Evolutionary conservation across 345 rosid genomes (phyloP).

Genomic region (Populus euphratica): DNA sequence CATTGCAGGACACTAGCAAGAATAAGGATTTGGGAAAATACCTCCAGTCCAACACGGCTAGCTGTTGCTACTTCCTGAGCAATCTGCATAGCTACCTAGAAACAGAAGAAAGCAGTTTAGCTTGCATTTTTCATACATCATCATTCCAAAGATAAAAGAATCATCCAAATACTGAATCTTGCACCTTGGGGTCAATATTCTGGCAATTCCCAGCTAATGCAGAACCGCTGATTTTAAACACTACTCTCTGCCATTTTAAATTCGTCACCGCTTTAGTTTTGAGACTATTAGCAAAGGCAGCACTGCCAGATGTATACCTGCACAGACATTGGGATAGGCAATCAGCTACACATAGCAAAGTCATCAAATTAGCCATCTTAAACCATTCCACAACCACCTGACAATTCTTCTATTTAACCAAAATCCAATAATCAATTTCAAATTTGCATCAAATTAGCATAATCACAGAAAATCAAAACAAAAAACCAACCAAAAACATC

Average conservation of each 20-base stretch:
- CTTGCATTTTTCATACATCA: background rate
- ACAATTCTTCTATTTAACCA: background rate
- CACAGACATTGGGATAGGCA: background rate
- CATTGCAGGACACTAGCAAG: background rate
- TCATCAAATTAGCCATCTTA: background rate
- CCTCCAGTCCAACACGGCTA: constrained; percentile 80
- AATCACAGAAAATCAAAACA: background rate
- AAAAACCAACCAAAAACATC: background rate
- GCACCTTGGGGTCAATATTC: constrained; percentile 80
- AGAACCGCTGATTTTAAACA: constrained; percentile 82
- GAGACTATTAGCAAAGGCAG: constrained; percentile 20
- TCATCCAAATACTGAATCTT: background rate
- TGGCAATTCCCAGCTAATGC: constrained; percentile 74
- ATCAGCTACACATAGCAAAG: background rate
- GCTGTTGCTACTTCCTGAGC: constrained; percentile 77
- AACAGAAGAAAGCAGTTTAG: constrained; percentile 4
- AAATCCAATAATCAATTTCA: background rate
- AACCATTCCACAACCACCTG: background rate
- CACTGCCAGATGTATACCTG: constrained; percentile 17
- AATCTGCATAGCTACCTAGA: constrained; percentile 67
- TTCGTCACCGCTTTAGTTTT: constrained; percentile 49
- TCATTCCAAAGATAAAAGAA: background rate
- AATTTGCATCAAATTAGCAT: background rate
- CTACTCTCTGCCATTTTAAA: constrained; percentile 85
- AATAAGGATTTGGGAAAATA: constrained; percentile 13